Evolutionary conservation across 2,329 filamentous ascomycete genomes (phyloP), one percentile per base, ranked within the genome.

Genomic region (Penicillium sclerotigenum): DNA sequence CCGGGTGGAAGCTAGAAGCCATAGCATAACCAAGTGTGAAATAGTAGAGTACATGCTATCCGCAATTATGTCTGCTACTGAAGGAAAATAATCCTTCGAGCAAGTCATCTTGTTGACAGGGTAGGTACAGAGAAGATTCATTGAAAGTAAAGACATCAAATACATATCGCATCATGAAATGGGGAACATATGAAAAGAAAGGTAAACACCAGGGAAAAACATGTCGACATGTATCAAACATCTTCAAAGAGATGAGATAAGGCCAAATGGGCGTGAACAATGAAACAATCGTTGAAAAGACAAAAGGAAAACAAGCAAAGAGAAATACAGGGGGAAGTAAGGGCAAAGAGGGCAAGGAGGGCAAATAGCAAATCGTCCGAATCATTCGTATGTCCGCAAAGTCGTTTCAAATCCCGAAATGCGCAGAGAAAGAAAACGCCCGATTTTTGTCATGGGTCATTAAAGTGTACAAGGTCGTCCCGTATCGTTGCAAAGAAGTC

Each of bases 381-480:
- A 58, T 49, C 37, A 55, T 20, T 38, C 54, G n/a, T n/a, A 47
- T 22, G 31, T 47, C 49, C 49, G 24, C 49, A 47, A 56, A 53
- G 56, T 51, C 18, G 26, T 54, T 29, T 49, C 54, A 49, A 48
- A 46, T 57, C 45, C 54, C 53, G 26, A 42, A 48, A 48, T 54
- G 45, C 48, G 50, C 51, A 55, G 38, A 54, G 52, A 54, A 46
- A 18, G 31, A 50, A 41, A 59, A 50, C 52, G 54, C 55, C 61
- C 48, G 40, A 43, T 52, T 59, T 33, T 46, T 50, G 24, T 64
- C 59, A 49, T 65, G 45, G 54, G 58, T 66, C 64, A 59, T 65
- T 57, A 60, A 59, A 62, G 61, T 60, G 57, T 65, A 64, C 49
- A 66, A 51, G 45, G 54, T 66, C 62, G 51, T 66, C 54, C 56